These are phyloP conservation scores for Eucalyptus polybractea DNA, from an alignment of 345 rosid species.

Conservation along the genomic window DNA sequence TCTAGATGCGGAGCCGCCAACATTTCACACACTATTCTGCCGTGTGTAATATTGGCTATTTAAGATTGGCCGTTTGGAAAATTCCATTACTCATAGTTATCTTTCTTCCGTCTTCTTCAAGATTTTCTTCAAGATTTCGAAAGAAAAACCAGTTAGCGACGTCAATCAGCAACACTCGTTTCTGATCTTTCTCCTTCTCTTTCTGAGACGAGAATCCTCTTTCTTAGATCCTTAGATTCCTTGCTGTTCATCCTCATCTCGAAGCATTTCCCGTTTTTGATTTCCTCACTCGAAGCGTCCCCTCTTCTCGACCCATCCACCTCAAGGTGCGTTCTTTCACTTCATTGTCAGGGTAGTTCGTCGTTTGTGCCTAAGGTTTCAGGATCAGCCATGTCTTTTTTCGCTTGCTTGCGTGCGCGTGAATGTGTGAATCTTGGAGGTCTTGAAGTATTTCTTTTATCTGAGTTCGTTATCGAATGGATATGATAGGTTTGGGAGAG, in stretches of 20 bases:
- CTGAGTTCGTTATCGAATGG: not conserved
- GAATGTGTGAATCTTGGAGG: not conserved
- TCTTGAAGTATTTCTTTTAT: not conserved
- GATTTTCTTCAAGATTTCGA: not conserved
- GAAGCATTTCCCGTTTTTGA: not conserved
- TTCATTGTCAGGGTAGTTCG: not conserved
- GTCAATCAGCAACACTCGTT: not conserved
- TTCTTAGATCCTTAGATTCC: not conserved
- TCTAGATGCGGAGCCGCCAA: too few species aligned
- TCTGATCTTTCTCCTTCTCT: not conserved
- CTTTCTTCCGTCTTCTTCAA: not conserved
- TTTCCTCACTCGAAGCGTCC: not conserved
- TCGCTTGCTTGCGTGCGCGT: not conserved
- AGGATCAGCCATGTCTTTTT: not conserved
- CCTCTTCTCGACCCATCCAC: not conserved
- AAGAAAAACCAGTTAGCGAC: not conserved
- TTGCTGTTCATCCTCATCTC: not conserved
- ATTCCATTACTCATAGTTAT: not conserved
- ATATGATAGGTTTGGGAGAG: constrained; percentile 7
- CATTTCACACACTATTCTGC: too few species aligned
- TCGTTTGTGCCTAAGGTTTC: not conserved
- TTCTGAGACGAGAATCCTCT: not conserved
- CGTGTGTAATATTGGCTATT: not conserved
- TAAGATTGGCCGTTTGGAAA: not conserved
- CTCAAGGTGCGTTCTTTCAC: not conserved